These are phyloP conservation scores for Fonsecaea pedrosoi DNA, from an alignment of 2,329 filamentous ascomycete species.

Conservation along the genomic window DNA sequence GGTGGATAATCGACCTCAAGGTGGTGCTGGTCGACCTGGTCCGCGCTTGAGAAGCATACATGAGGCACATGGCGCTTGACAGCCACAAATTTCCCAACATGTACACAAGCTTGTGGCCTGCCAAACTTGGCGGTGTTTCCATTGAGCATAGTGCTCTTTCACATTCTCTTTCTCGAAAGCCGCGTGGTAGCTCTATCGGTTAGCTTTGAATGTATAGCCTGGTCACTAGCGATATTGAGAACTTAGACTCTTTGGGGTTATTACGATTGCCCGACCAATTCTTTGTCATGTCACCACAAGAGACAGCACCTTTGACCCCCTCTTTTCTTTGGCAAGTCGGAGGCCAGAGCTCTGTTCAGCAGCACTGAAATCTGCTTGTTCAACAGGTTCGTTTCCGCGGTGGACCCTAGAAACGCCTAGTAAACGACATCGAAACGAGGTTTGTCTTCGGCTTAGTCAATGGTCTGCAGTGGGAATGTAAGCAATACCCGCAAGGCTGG, in stretches of 20 bases:
- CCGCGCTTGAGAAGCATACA: background rate
- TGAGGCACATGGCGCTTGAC: background rate
- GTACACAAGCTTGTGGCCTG: background rate
- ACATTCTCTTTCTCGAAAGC: no score
- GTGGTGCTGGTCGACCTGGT: background rate
- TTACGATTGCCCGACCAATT: background rate
- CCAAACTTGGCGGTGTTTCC: background rate
- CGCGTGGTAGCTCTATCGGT: background rate
- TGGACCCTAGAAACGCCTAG: background rate
- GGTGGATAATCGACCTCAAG: background rate
- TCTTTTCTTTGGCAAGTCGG: background rate
- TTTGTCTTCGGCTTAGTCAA: background rate
- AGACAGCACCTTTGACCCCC: background rate
- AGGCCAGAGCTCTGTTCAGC: background rate
- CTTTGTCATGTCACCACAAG: background rate
- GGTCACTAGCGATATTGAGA: background rate
- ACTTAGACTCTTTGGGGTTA: background rate
- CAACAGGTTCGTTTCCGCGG: background rate
- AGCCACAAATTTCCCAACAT: slow-evolving; percentile 1
- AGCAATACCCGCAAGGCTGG: slow-evolving; percentile 1
- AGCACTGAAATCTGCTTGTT: background rate
- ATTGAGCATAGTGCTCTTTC: background rate
- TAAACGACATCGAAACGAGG: background rate
- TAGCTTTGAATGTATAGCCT: background rate
- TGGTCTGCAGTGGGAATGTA: background rate